Percentiles rank a stretch among this genome's conserved stretches.
Conservation (phyloP, 805 yeast genomes). For the Metschnikowia lunata region DNA sequence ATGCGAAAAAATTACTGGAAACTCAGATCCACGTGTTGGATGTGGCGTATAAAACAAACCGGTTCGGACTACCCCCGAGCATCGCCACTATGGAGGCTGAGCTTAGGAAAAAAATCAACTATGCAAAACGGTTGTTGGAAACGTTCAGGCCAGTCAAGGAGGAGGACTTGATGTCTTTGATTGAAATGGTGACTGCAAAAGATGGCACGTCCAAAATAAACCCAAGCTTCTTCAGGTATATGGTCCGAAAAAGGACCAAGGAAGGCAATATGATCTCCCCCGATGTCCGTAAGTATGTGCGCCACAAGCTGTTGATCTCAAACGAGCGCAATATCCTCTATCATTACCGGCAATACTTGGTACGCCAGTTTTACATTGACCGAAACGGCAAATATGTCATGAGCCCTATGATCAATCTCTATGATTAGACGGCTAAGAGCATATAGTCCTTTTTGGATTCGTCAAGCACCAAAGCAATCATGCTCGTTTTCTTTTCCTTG, state of each 20-base stretch:
- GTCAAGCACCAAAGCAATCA: conserved; percentile 40
- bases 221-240: conserved; percentile 24
- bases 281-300: conserved; percentile 15
- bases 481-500: conserved; percentile 12
- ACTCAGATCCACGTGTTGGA: conserved; percentile 29
- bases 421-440: conserved; percentile 36
- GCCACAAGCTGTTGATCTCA: conserved; percentile 27
- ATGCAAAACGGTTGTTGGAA: conserved; percentile 20
- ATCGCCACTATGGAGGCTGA: conserved; percentile 24
- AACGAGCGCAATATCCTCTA: conserved; percentile 27
- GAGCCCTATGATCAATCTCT: conserved; percentile 26
- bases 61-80: conserved; percentile 30
- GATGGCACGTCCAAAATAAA: conserved; percentile 13
- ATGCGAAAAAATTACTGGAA: conserved; percentile 20
- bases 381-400: conserved; percentile 15
- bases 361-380: conserved; percentile 28
- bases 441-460: conserved; percentile 35
- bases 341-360: conserved; percentile 24
- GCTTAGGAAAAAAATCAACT: conserved; percentile 22
- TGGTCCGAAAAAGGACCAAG: conserved; percentile 21
- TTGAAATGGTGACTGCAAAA: conserved; percentile 14
- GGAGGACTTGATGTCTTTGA: conserved; percentile 16
- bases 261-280: conserved; percentile 17
- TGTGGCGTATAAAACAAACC: conserved; percentile 27
- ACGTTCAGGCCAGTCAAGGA: conserved; percentile 21